A percentile compares a stretch with the other conserved stretches of the same genome.
phyloP scores from a whole-genome alignment of 139 green algal species.

The Coelastrella sp. region DNA sequence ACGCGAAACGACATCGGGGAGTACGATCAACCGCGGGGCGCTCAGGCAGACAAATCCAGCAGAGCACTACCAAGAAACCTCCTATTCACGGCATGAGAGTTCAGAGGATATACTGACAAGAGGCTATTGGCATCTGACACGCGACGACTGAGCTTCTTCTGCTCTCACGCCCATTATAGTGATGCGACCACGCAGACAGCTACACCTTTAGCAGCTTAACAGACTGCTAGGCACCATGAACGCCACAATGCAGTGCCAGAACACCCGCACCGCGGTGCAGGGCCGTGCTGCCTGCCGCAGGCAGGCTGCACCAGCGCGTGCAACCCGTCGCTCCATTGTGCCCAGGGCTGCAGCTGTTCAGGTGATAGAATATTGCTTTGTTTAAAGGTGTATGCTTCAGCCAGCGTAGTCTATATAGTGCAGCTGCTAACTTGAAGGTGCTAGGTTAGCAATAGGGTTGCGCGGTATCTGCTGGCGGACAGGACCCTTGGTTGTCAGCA shows the following conservation, averaged over 20 bases:
- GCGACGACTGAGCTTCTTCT: background rate
- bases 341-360: slow-evolving; percentile 33
- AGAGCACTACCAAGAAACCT: no score
- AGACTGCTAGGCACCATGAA: slow-evolving; percentile 29
- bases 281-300: slow-evolving; percentile 10
- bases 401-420: no score
- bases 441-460: background rate
- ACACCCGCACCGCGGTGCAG: slow-evolving; percentile 27
- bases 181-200: background rate
- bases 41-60: no score
- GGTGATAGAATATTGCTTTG: no score
- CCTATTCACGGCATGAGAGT: no score
- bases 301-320: slow-evolving; percentile 17
- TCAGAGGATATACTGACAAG: no score
- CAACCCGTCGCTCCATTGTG: slow-evolving; percentile 8
- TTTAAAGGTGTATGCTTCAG: no score
- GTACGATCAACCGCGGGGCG: no score
- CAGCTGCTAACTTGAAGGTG: background rate
- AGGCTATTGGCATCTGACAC: background rate
- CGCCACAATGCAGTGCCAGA: slow-evolving; percentile 36
- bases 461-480: background rate
- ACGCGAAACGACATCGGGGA: no score
- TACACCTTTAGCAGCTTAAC: slow-evolving; percentile 22
- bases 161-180: slow-evolving; percentile 7
- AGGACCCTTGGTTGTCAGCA: background rate